A percentile compares a stretch with the other conserved stretches of the same genome.
Evolutionary conservation across 768 basidiomycete genomes (phyloP).

Genomic region (Boletus coccyginus): DNA sequence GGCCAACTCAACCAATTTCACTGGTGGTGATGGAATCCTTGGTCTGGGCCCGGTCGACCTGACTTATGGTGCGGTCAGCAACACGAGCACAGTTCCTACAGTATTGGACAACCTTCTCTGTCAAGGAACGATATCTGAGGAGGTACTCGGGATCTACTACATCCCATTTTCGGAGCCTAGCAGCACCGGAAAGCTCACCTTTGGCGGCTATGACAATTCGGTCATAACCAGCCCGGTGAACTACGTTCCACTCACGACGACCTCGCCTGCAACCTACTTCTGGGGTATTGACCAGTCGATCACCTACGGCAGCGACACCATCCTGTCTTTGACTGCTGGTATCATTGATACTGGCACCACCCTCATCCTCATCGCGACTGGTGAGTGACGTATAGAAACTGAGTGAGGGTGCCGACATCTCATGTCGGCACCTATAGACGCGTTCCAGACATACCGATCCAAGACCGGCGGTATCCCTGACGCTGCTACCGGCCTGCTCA

Average conservation of each 20-base stretch:
- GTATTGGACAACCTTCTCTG: slow-evolving; percentile 33
- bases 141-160: slow-evolving; percentile 34
- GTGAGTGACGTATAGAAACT: neutral
- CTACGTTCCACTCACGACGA: slow-evolving; percentile 24
- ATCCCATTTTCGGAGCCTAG: slow-evolving; percentile 14
- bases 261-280: slow-evolving; percentile 21
- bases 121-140: slow-evolving; percentile 24
- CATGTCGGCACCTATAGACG: slow-evolving; percentile 12
- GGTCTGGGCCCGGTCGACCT: slow-evolving; percentile 35
- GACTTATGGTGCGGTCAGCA: slow-evolving; percentile 23
- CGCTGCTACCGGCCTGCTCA: slow-evolving; percentile 23
- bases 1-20: slow-evolving; percentile 28
- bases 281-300: slow-evolving; percentile 20
- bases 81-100: slow-evolving; percentile 24
- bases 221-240: slow-evolving; percentile 9
- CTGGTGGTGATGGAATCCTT: slow-evolving; percentile 38
- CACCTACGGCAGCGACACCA: neutral
- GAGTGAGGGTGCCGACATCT: neutral
- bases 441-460: slow-evolving; percentile 16
- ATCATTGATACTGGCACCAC: slow-evolving; percentile 23
- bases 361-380: slow-evolving; percentile 29
- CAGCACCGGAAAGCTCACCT: slow-evolving; percentile 24
- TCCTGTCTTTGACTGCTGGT: slow-evolving; percentile 16
- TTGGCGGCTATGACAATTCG: slow-evolving; percentile 21
- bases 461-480: slow-evolving; percentile 28